These are phyloP conservation scores for Apiotrichum montevideense DNA, from an alignment of 1,284 basidiomycete species.

Conservation along the genomic window DNA sequence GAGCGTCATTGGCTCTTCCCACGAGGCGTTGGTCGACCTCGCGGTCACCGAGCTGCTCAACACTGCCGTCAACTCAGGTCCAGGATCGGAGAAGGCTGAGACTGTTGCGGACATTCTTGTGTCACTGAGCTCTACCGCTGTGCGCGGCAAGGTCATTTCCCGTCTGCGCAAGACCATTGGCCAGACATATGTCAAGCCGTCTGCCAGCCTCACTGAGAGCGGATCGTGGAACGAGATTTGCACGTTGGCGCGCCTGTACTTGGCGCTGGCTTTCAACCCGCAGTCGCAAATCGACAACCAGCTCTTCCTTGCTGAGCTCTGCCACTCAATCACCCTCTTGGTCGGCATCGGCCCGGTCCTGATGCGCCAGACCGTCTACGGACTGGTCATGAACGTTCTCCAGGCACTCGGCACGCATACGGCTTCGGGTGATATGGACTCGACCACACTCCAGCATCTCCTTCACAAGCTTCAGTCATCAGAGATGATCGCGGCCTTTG, in stretches of 20 bases:
- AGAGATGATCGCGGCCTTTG: slow-evolving; percentile 65
- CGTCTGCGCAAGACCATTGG: slow-evolving; percentile 73
- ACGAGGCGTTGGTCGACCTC: slow-evolving; percentile 60
- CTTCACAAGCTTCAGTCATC: slow-evolving; percentile 58
- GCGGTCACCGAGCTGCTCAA: slow-evolving; percentile 71
- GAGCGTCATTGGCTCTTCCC: slow-evolving; percentile 64
- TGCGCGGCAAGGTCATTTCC: slow-evolving; percentile 68
- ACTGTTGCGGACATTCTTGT: slow-evolving; percentile 67
- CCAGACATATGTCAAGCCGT: slow-evolving; percentile 61
- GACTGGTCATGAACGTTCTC: slow-evolving; percentile 69
- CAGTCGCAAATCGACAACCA: slow-evolving; percentile 61
- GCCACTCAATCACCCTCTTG: slow-evolving; percentile 68
- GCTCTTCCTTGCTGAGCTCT: slow-evolving; percentile 72
- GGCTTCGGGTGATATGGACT: slow-evolving; percentile 34
- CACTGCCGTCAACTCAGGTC: slow-evolving; percentile 69
- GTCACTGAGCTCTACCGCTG: slow-evolving; percentile 65
- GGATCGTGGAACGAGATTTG: slow-evolving; percentile 77
- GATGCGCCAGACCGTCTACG: slow-evolving; percentile 73
- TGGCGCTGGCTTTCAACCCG: slow-evolving; percentile 64
- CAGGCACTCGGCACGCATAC: slow-evolving; percentile 55
- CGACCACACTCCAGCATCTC: slow-evolving; percentile 46
- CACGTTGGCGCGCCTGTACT: slow-evolving; percentile 64
- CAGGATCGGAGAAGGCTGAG: slow-evolving; percentile 68
- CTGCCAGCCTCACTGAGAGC: slow-evolving; percentile 61
- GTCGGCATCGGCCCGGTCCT: slow-evolving; percentile 65